These are phyloP conservation scores for Marasmius fiardii DNA, from an alignment of 1,284 basidiomycete species.

Conservation along the genomic window DNA sequence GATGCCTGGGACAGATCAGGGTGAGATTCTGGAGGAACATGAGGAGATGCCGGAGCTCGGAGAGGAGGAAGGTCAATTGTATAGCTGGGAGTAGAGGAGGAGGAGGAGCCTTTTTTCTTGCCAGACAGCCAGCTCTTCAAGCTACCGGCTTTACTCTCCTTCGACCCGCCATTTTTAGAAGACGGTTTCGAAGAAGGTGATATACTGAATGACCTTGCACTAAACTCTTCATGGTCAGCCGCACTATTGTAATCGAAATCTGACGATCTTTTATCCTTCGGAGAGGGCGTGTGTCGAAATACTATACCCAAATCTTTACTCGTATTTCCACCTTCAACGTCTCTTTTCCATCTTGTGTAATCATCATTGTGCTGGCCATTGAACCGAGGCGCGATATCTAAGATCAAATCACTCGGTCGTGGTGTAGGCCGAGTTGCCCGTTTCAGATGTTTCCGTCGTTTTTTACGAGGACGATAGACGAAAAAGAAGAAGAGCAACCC, in stretches of 20 bases:
- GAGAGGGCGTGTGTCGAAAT: slow-evolving; percentile 35
- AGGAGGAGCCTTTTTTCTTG: slow-evolving; percentile 19
- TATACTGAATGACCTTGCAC: slow-evolving; percentile 6
- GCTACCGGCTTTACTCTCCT: slow-evolving; percentile 23
- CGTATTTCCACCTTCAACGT: slow-evolving; percentile 18
- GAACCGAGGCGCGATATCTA: slow-evolving; percentile 19
- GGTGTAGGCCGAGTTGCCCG: slow-evolving; percentile 20
- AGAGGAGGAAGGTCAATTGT: slow-evolving; percentile 29
- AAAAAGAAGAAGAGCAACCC: slow-evolving; percentile 38
- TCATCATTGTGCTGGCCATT: neutral
- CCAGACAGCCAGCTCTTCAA: slow-evolving; percentile 15
- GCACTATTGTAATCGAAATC: slow-evolving; percentile 17
- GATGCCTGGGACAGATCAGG: neutral
- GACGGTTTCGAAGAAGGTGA: neutral
- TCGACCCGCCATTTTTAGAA: slow-evolving; percentile 16
- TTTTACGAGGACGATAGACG: slow-evolving; percentile 41
- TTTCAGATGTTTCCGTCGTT: slow-evolving; percentile 18
- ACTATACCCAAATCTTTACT: slow-evolving; percentile 32
- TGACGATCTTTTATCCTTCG: slow-evolving; percentile 9
- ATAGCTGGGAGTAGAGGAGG: slow-evolving; percentile 33
- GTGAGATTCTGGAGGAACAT: slow-evolving; percentile 1
- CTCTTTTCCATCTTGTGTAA: neutral
- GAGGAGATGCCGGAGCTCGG: slow-evolving; percentile 9
- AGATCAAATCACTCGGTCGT: slow-evolving; percentile 17
- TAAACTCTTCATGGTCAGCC: slow-evolving; percentile 19